Percentiles rank a stretch among this genome's conserved stretches.
These are phyloP conservation scores for Lophium mytilinum DNA, from an alignment of 495 filamentous ascomycete species.

Conservation along the genomic window DNA sequence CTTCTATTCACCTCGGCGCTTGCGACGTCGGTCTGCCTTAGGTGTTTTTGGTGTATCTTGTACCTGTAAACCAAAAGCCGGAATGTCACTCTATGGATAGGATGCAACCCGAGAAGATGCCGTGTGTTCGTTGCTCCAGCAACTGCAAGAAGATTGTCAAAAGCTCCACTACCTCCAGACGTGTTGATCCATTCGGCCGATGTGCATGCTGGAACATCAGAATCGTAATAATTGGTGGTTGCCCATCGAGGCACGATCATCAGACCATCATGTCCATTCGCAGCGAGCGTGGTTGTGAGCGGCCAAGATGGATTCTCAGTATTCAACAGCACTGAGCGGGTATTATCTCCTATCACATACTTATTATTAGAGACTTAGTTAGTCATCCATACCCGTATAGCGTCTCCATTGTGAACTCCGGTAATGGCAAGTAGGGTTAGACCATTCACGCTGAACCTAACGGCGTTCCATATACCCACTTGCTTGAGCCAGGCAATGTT, in stretches of 20 bases:
- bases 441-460: constrained; percentile 42
- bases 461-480: constrained; percentile 38
- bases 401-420: constrained; percentile 57
- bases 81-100: constrained; percentile 21
- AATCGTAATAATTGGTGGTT: constrained; percentile 60
- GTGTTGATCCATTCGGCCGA: constrained; percentile 54
- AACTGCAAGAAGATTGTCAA: constrained; percentile 40
- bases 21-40: constrained; percentile 43
- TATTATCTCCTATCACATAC: constrained; percentile 58
- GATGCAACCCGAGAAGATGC: constrained; percentile 47
- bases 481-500: constrained; percentile 52
- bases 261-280: constrained; percentile 49
- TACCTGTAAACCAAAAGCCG: constrained; percentile 18
- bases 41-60: constrained; percentile 54
- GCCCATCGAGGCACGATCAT: constrained; percentile 55
- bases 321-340: constrained; percentile 38
- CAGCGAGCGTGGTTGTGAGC: constrained; percentile 42
- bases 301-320: constrained; percentile 41
- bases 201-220: constrained; percentile 48
- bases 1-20: constrained; percentile 46
- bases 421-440: constrained; percentile 59
- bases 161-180: constrained; percentile 43
- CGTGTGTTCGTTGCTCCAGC: constrained; percentile 47
- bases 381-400: constrained; percentile 49
- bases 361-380: constrained; percentile 40